Evolutionary conservation across 2,329 filamentous ascomycete genomes (phyloP).

Genomic region (Penicillium psychrosexuale): DNA sequence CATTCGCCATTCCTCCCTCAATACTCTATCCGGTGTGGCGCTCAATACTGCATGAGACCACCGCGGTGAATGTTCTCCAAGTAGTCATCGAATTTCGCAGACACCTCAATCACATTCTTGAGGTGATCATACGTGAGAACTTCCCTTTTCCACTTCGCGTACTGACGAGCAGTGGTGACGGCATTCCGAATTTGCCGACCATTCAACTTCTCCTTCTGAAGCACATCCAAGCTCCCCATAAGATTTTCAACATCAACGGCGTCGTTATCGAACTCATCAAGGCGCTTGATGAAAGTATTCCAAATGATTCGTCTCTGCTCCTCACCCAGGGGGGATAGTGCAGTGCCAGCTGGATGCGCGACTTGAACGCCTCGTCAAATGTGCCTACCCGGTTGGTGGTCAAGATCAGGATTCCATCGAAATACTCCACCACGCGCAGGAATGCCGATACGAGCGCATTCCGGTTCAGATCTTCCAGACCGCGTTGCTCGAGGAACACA

Average conservation of each 20-base stretch:
- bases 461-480: conserved; percentile 11
- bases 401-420: conserved; percentile 22
- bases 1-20: neutral
- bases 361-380: conserved; percentile 17
- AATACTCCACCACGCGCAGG: conserved; percentile 24
- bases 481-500: conserved; percentile 14
- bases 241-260: conserved; percentile 13
- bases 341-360: conserved; percentile 12
- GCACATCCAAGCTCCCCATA: conserved; percentile 5
- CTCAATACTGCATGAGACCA: neutral
- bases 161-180: conserved; percentile 14
- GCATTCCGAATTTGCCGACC: conserved; percentile 17
- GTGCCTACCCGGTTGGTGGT: conserved; percentile 20
- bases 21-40: neutral
- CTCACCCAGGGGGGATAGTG: conserved; percentile 9
- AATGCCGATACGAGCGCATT: conserved; percentile 24
- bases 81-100: conserved; percentile 12
- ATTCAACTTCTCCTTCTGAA: conserved; percentile 16
- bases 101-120: conserved; percentile 19
- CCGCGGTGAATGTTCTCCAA: neutral
- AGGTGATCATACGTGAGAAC: conserved; percentile 13
- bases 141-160: conserved; percentile 13
- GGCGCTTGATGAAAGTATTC: neutral
- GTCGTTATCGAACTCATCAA: neutral
- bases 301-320: conserved; percentile 6